phyloP scores from a whole-genome alignment of 371 early-diverging fungal genomes.

The Mortierella sp. region DNA sequence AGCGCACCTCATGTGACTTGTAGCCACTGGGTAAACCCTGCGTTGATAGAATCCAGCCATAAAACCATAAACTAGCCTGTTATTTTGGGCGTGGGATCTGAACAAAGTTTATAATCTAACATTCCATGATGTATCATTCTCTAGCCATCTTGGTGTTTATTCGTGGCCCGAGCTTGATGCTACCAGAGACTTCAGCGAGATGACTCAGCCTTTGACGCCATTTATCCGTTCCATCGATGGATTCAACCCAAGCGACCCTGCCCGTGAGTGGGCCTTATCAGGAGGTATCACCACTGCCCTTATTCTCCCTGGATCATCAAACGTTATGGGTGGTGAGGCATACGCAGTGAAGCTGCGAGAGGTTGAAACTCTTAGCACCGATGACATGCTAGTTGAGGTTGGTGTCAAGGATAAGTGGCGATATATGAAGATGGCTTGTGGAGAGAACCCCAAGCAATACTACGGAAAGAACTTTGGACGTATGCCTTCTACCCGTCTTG shows the following conservation, averaged over 20 bases:
- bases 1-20: too few species aligned
- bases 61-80: too few species aligned
- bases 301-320: conserved; percentile 83
- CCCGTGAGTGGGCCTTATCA: conserved; percentile 73
- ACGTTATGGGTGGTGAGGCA: conserved; percentile 88
- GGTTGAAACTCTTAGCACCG: conserved; percentile 66
- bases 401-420: conserved; percentile 71
- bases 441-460: conserved; percentile 81
- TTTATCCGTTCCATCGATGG: conserved; percentile 74
- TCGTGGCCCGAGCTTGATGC: conserved; percentile 71
- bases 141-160: conserved; percentile 72
- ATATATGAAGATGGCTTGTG: conserved; percentile 92
- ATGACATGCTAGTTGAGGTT: conserved; percentile 76
- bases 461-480: conserved; percentile 57
- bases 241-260: conserved; percentile 73
- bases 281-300: conserved; percentile 87
- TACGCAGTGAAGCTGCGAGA: conserved; percentile 75
- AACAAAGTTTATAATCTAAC: too few species aligned
- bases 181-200: conserved; percentile 78
- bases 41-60: too few species aligned
- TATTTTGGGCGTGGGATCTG: too few species aligned
- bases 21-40: too few species aligned
- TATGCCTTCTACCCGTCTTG: conserved; percentile 74
- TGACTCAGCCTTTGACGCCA: conserved; percentile 74
- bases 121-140: background rate